Conservation (phyloP, 140 eudicot species). For the Stevia rebaudiana region DNA sequence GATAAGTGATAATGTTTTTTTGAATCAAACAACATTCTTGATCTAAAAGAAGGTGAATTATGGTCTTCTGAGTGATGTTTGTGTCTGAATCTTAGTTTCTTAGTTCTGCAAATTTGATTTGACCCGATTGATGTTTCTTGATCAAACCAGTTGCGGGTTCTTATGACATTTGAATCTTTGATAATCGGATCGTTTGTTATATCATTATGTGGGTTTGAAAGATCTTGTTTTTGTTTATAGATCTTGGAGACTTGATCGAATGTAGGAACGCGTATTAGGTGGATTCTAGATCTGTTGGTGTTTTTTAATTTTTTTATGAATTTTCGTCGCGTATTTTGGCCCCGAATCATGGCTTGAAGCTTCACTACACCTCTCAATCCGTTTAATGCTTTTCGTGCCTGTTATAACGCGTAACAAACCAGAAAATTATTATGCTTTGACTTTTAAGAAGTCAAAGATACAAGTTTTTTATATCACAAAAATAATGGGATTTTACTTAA, state of each 20-base stretch:
- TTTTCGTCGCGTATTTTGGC: slow-evolving; percentile 34
- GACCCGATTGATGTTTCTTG: slow-evolving; percentile 22
- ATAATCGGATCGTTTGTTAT: slow-evolving; percentile 31
- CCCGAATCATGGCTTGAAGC: slow-evolving; percentile 53
- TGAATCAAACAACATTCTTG: slow-evolving; percentile 47
- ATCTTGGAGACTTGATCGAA: slow-evolving; percentile 24
- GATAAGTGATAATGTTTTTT: slow-evolving; percentile 30
- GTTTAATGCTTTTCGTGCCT: slow-evolving; percentile 84
- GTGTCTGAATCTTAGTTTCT: slow-evolving; percentile 27
- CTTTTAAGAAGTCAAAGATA: slow-evolving; percentile 3
- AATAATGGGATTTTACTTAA: background rate
- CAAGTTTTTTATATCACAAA: background rate
- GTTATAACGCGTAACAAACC: slow-evolving; percentile 7
- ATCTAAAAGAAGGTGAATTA: slow-evolving; percentile 47
- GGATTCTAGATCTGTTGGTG: slow-evolving; percentile 25
- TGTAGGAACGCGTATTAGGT: slow-evolving; percentile 30
- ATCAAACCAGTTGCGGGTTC: slow-evolving; percentile 27
- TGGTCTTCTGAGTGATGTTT: slow-evolving; percentile 38
- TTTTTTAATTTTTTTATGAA: slow-evolving; percentile 26
- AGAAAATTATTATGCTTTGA: background rate
- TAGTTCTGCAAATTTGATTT: slow-evolving; percentile 17
- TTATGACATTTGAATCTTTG: slow-evolving; percentile 28
- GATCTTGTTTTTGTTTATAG: slow-evolving; percentile 22
- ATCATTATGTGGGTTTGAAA: slow-evolving; percentile 26
- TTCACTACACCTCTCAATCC: slow-evolving; percentile 77